These are phyloP conservation scores for Fraxinus albicans DNA, from an alignment of 305 asterid species.

Conservation along the genomic window DNA sequence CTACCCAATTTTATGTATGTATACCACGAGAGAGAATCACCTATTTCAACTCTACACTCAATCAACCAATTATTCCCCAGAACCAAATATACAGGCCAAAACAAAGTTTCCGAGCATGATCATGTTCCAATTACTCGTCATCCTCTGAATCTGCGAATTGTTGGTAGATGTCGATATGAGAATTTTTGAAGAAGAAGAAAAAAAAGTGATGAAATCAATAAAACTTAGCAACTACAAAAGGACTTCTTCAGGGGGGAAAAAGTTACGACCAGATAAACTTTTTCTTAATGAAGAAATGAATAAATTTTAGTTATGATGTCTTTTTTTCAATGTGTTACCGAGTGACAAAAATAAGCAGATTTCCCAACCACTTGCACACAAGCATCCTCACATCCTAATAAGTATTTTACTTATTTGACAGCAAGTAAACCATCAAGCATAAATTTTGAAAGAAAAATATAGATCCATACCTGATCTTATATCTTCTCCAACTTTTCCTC, in stretches of 20 bases:
- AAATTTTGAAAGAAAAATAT: neutral
- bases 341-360: neutral
- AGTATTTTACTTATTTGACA: neutral
- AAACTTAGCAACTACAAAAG: neutral
- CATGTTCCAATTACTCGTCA: neutral
- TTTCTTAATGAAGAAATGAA: neutral
- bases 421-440: neutral
- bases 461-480: conserved; percentile 77
- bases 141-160: neutral
- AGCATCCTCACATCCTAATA: neutral
- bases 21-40: neutral
- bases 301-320: neutral
- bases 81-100: neutral
- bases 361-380: neutral
- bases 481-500: conserved; percentile 95
- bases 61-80: neutral
- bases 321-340: neutral
- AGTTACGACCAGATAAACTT: neutral
- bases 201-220: neutral
- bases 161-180: neutral
- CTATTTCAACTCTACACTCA: neutral
- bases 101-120: neutral
- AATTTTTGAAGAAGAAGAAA: neutral
- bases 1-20: neutral
- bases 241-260: neutral